phyloP scores from a whole-genome alignment of 208 protist genomes.

The Trypanosoma conorhini region DNA sequence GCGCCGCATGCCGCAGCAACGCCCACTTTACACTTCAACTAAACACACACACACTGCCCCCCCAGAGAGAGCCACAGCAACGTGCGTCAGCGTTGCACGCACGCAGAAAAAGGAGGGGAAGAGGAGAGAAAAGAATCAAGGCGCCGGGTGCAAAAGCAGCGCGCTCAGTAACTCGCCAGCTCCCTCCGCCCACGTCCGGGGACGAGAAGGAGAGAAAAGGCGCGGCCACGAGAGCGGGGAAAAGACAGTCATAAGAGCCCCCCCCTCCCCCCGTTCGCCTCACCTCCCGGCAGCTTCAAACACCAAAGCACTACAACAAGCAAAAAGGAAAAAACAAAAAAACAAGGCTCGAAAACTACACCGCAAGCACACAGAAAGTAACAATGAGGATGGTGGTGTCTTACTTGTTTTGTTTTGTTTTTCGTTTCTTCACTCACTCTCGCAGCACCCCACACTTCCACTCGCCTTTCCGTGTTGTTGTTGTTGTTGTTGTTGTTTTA shows the following conservation, averaged over 20 bases:
- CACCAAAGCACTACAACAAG: not conserved
- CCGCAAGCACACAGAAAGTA: too few species aligned
- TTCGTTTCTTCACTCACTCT: too few species aligned
- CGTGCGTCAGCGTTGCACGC: not conserved
- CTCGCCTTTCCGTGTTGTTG: too few species aligned
- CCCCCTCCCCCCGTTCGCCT: too few species aligned
- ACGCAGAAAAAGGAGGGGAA: not conserved
- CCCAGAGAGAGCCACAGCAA: conserved; percentile 1
- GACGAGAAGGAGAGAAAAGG: not conserved
- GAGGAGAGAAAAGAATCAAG: not conserved
- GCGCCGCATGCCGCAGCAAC: conserved; percentile 25
- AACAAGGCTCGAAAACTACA: not conserved
- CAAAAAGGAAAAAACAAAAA: too few species aligned
- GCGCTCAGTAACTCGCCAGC: not conserved
- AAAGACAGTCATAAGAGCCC: not conserved
- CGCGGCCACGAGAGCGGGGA: too few species aligned
- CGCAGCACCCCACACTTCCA: too few species aligned
- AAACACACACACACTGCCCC: conserved; percentile 5
- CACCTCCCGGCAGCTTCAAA: not conserved
- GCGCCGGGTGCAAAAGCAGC: not conserved
- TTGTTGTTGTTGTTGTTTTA: too few species aligned
- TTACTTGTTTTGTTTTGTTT: too few species aligned
- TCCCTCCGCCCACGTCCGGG: not conserved
- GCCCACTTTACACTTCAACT: not conserved
- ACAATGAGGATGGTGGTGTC: too few species aligned